Conservation (phyloP, 2,329 filamentous ascomycete species). For the Coniosporium tulheliwenetii region DNA sequence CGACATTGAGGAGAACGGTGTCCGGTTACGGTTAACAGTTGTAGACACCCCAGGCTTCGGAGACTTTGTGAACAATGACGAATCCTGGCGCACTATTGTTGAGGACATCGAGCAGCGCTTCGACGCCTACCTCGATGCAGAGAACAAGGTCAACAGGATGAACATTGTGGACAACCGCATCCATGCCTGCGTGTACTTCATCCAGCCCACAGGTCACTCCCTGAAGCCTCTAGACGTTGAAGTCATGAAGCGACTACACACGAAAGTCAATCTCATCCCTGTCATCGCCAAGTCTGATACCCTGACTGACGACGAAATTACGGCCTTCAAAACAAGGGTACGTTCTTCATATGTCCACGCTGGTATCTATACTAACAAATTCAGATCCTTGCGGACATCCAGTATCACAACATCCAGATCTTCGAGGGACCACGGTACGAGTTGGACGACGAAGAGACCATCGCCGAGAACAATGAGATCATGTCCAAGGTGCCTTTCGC, state of each 20-base stretch:
- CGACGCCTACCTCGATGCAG: constrained; percentile 93
- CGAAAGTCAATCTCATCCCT: constrained; percentile 99
- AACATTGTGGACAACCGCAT: constrained; percentile 99
- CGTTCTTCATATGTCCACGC: constrained; percentile 22
- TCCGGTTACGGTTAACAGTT: constrained; percentile 87
- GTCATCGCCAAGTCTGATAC: constrained; percentile 99
- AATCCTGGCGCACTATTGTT: constrained; percentile 97
- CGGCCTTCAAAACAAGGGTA: constrained; percentile 90
- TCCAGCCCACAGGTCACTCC: constrained; percentile 95
- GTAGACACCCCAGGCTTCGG: constrained; percentile 97
- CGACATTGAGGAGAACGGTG: constrained; percentile 90
- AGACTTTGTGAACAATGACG: constrained; percentile 99
- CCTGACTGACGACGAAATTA: constrained; percentile 90
- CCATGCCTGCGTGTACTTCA: constrained; percentile 98
- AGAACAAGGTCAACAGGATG: constrained; percentile 99
- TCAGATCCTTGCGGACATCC: constrained; percentile 91
- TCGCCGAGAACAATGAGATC: constrained; percentile 99
- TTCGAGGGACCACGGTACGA: constrained; percentile 98
- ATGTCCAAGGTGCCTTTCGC: constrained; percentile 99
- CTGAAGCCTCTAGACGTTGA: constrained; percentile 97
- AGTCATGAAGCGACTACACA: constrained; percentile 98
- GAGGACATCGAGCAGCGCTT: constrained; percentile 99
- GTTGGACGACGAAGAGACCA: constrained; percentile 97
- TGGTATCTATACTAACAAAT: constrained; percentile 6
- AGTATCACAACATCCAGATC: constrained; percentile 95